Evolutionary conservation across 225 moss, liverwort and hornwort genomes (phyloP), one percentile per base, ranked within the genome.

Genomic region (Neckera pumila): DNA sequence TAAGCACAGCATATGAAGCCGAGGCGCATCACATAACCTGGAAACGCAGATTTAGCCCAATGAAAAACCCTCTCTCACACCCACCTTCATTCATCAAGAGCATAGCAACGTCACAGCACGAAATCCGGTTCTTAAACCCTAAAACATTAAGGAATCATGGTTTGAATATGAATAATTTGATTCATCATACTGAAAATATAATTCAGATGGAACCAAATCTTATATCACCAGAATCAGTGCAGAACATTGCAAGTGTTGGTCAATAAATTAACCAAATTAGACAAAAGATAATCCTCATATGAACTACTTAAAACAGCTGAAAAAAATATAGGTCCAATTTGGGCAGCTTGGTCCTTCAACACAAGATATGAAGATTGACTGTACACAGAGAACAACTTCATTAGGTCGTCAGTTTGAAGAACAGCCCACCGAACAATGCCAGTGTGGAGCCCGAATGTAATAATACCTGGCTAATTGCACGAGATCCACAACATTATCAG

Each of bases 21-120:
- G 93, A 42, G 96, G 93, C 54, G 90, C 91, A 86, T 96, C 96
- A 88, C 95, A 96, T 60, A 95, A 92, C 89, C 93, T 92, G 89
- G 74, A 60, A 75, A 76, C 30, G 59, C 83, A 86, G 65, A 62
- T 40, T 82, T 22, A 53, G 62, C 54, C 40, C 40, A 21, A 62
- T 53, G 75, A 76, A 59, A 64, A 59, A 60, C 11, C n/a, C 38
- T 78, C 43, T 25, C 43, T 36, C 67, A 66, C 11, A 42, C 25
- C 45, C 34, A 38, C 69, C 45, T 42, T 86, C 33, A 79, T 42
- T 66, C 69, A 33, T 10, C 79, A 43, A 58, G 34, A 56, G 58
- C 18, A 36, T 12, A 79, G 26, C 43, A 80, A 59, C 40, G 22
- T 57, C 69, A 80, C 57, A 59, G 42, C 65, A 65, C 8, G 26